Evolutionary conservation across 305 asterid species (phyloP).

Genomic region (Solanum hybrid): DNA sequence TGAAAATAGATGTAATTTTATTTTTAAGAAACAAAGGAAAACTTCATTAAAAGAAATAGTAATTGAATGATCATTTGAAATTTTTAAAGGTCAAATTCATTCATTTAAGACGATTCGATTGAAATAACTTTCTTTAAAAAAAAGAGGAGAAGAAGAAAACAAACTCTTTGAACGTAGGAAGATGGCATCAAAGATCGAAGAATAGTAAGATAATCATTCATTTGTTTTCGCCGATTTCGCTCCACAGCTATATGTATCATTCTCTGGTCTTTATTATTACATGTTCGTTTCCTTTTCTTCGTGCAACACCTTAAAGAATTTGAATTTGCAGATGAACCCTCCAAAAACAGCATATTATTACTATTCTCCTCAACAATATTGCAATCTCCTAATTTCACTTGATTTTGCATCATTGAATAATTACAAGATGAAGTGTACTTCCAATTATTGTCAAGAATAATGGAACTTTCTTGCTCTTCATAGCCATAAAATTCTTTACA

Average conservation of each 20-base stretch:
- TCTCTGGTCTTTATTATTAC: conserved; percentile 6
- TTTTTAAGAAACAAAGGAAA: not conserved
- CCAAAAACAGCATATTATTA: not conserved
- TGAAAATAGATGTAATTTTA: not conserved
- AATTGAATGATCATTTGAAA: not conserved
- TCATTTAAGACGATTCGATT: not conserved
- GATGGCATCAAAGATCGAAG: conserved; percentile 12
- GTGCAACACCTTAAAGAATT: not conserved
- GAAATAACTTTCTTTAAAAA: not conserved
- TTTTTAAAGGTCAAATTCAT: not conserved
- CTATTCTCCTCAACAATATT: not conserved
- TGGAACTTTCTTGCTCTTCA: not conserved
- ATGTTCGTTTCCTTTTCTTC: conserved; percentile 3
- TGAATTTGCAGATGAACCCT: not conserved
- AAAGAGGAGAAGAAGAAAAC: not conserved
- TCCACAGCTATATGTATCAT: conserved; percentile 16
- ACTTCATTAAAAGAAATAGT: not conserved
- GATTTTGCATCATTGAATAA: not conserved
- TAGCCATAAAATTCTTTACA: not conserved
- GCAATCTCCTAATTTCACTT: not conserved
- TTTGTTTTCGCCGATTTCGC: conserved; percentile 11
- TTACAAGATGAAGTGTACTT: not conserved
- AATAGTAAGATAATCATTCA: conserved; percentile 11
- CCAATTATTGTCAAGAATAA: not conserved
- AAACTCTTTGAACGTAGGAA: conserved; percentile 15